Conservation (phyloP, 169 alveolate genomes). For the Plasmodium sp. region DNA sequence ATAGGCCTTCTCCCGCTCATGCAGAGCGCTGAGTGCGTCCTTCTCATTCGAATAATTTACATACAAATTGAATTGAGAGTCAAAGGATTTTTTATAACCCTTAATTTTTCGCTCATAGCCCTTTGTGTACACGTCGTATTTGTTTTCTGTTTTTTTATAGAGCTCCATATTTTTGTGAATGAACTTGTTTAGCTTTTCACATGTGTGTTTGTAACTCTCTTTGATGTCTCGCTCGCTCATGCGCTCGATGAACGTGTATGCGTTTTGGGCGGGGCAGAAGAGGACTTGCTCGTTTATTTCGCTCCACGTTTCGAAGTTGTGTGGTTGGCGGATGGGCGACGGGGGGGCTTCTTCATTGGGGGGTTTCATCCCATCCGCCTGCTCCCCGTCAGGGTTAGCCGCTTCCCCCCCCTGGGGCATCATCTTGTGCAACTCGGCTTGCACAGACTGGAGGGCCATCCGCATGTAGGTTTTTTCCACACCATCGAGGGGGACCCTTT, state of each 20-base stretch:
- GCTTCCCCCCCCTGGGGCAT: neutral
- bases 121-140: constrained; percentile 53
- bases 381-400: neutral
- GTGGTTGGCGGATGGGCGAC: neutral
- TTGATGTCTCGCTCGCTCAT: constrained; percentile 40
- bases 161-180: constrained; percentile 37
- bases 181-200: constrained; percentile 12
- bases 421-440: constrained; percentile 60
- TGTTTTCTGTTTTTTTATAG: constrained; percentile 36
- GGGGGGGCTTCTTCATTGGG: neutral
- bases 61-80: constrained; percentile 12
- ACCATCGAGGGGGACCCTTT: constrained; percentile 14
- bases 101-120: constrained; percentile 44
- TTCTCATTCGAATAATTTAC: constrained; percentile 29
- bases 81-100: constrained; percentile 73
- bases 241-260: constrained; percentile 23
- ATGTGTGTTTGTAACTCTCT: constrained; percentile 51
- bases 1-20: constrained; percentile 43
- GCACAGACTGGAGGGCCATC: constrained; percentile 8
- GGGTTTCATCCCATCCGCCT: neutral
- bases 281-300: constrained; percentile 22
- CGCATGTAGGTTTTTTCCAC: neutral
- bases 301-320: neutral
- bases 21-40: constrained; percentile 42
- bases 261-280: constrained; percentile 73